phyloP scores from a whole-genome alignment of 75 land plant genomes.

The Pseudotsuga menziesii region DNA sequence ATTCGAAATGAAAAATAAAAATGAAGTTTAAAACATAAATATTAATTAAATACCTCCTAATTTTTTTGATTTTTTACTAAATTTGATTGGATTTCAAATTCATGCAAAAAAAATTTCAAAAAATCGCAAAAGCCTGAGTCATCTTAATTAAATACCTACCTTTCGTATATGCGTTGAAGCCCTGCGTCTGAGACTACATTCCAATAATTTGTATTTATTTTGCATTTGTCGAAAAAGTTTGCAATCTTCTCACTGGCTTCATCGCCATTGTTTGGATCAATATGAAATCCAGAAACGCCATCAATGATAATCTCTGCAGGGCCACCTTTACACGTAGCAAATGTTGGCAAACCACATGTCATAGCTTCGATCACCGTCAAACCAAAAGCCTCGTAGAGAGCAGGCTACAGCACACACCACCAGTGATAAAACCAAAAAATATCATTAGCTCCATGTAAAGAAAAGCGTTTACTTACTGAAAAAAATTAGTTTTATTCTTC shows the following conservation, averaged over 20 bases:
- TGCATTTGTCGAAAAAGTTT: conserved; percentile 81
- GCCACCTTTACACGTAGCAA: conserved; percentile 93
- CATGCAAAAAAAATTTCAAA: no score
- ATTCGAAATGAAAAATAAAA: no score
- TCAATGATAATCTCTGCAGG: conserved; percentile 93
- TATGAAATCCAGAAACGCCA: conserved; percentile 91
- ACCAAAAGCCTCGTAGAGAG: conserved; percentile 95
- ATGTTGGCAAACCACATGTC: conserved; percentile 95
- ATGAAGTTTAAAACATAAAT: no score
- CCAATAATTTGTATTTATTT: conserved; percentile 57
- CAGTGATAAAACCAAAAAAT: not conserved
- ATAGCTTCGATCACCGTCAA: conserved; percentile 98
- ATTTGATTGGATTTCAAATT: no score
- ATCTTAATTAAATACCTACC: no score
- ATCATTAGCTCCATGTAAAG: not conserved
- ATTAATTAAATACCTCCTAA: no score
- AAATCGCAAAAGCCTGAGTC: no score
- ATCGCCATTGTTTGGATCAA: conserved; percentile 78
- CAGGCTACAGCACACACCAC: conserved; percentile 53
- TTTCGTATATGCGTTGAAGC: conserved; percentile 73
- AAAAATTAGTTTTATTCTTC: no score
- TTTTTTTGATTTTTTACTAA: no score
- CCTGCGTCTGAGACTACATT: conserved; percentile 61
- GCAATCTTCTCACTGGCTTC: conserved; percentile 66
- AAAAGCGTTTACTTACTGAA: no score